These are phyloP conservation scores for Eucalyptus lansdowneana DNA, from an alignment of 345 rosid species.

Conservation along the genomic window DNA sequence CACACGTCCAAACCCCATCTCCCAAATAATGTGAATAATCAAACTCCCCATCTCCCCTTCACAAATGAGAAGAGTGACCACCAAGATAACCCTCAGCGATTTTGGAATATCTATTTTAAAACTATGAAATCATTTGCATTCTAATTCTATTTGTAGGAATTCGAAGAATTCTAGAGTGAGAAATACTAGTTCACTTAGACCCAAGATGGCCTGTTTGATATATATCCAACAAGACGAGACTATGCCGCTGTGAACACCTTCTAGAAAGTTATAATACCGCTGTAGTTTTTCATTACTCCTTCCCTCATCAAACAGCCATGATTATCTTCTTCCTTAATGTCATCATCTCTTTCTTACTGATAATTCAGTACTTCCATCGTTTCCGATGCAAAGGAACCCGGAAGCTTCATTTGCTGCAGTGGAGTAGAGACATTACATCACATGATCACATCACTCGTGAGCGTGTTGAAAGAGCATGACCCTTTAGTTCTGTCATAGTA, in stretches of 20 bases:
- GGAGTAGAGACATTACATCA: neutral
- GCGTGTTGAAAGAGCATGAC: neutral
- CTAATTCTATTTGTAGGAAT: neutral
- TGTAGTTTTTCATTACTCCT: neutral
- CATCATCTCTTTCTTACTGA: neutral
- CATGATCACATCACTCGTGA: neutral
- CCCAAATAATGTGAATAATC: no score
- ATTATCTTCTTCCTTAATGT: neutral
- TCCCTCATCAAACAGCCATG: neutral
- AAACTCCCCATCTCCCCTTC: no score
- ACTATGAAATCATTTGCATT: neutral
- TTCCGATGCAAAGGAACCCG: neutral
- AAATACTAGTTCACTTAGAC: neutral
- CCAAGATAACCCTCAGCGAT: accelerated
- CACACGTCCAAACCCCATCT: accelerated
- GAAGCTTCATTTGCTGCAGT: neutral
- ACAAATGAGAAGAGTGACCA: no score
- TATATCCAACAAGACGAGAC: neutral
- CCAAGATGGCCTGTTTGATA: neutral
- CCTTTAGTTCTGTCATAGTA: neutral
- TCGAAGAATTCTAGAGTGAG: neutral
- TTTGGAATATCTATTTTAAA: neutral
- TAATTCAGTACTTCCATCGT: neutral
- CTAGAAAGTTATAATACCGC: neutral
- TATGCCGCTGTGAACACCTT: neutral